A percentile compares a stretch with the other conserved stretches of the same genome.
These are phyloP conservation scores for Gilbertella persicaria DNA, from an alignment of 371 early-diverging fungal genomes.

Conservation along the genomic window DNA sequence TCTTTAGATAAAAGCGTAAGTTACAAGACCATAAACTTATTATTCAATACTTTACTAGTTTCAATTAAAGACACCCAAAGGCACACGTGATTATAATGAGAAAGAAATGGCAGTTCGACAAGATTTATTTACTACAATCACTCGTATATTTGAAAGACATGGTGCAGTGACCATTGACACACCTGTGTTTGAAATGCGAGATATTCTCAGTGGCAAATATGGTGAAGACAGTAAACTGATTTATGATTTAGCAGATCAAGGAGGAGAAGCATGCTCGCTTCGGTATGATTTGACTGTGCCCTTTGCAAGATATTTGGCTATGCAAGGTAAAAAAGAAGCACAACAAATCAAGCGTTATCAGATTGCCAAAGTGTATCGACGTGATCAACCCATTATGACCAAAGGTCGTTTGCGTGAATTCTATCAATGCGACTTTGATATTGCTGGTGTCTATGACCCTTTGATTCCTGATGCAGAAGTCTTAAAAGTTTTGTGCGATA, in stretches of 20 bases:
- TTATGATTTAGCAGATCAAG: constrained; percentile 98
- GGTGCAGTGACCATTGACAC: constrained; percentile 99
- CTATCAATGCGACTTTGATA: constrained; percentile 99
- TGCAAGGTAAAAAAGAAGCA: constrained; percentile 76
- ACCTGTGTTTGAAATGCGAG: constrained; percentile 94
- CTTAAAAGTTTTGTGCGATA: constrained; percentile 81
- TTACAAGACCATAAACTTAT: no score
- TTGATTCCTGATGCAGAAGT: constrained; percentile 99
- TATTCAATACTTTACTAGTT: no score
- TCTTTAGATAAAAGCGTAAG: no score
- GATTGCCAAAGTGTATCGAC: constrained; percentile 98
- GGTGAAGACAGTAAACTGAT: constrained; percentile 99
- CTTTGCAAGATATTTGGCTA: constrained; percentile 96
- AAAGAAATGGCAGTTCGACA: constrained; percentile 95
- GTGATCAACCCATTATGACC: constrained; percentile 99
- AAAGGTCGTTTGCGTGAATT: constrained; percentile 99
- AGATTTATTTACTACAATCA: constrained; percentile 84
- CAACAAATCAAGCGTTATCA: constrained; percentile 97
- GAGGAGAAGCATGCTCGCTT: constrained; percentile 96
- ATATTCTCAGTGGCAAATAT: constrained; percentile 97
- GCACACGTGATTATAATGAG: constrained; percentile 95
- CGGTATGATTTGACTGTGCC: constrained; percentile 99
- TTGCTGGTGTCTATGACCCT: constrained; percentile 94
- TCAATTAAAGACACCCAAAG: constrained; percentile 46
- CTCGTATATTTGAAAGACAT: constrained; percentile 87